These are phyloP conservation scores for Phytophthora lateralis DNA, from an alignment of 352 stramenopile genomes.

Conservation along the genomic window DNA sequence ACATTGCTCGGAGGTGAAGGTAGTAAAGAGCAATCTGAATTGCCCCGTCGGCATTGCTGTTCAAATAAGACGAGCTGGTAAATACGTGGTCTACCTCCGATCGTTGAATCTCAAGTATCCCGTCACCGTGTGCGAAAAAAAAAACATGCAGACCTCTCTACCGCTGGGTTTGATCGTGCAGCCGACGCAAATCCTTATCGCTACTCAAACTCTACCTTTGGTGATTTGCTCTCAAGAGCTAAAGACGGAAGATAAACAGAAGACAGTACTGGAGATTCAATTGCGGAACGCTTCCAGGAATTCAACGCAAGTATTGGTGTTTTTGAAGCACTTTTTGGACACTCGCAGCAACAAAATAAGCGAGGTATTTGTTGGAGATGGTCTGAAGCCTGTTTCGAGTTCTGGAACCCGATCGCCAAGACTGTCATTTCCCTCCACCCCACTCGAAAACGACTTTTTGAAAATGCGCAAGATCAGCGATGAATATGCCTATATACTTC, in stretches of 20 bases:
- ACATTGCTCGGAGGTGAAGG: slow-evolving; percentile 12
- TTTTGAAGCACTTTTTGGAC: slow-evolving; percentile 46
- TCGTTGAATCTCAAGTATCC: slow-evolving; percentile 41
- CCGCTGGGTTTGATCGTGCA: slow-evolving; percentile 28
- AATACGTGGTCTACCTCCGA: slow-evolving; percentile 42
- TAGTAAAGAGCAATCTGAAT: slow-evolving; percentile 28
- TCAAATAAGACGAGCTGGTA: slow-evolving; percentile 29
- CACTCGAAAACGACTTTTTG: slow-evolving; percentile 49
- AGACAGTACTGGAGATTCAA: slow-evolving; percentile 28
- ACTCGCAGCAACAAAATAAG: slow-evolving; percentile 21
- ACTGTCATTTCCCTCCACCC: slow-evolving; percentile 22
- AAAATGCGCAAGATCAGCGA: slow-evolving; percentile 71
- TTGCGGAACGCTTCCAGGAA: slow-evolving; percentile 28
- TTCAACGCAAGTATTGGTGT: slow-evolving; percentile 38
- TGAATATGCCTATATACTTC: slow-evolving; percentile 76
- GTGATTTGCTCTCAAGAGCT: slow-evolving; percentile 40
- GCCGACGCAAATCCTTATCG: slow-evolving; percentile 22
- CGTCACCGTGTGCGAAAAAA: slow-evolving; percentile 37
- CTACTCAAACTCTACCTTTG: slow-evolving; percentile 24
- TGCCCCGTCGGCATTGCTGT: slow-evolving; percentile 28
- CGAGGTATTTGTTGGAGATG: slow-evolving; percentile 28
- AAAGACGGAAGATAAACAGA: slow-evolving; percentile 9
- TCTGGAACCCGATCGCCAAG: slow-evolving; percentile 18
- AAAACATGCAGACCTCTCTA: slow-evolving; percentile 14
- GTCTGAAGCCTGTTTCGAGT: slow-evolving; percentile 11